Evolutionary conservation across 176 grass and related monocot genomes (phyloP).

Genomic region (Pontederia paniculata): DNA sequence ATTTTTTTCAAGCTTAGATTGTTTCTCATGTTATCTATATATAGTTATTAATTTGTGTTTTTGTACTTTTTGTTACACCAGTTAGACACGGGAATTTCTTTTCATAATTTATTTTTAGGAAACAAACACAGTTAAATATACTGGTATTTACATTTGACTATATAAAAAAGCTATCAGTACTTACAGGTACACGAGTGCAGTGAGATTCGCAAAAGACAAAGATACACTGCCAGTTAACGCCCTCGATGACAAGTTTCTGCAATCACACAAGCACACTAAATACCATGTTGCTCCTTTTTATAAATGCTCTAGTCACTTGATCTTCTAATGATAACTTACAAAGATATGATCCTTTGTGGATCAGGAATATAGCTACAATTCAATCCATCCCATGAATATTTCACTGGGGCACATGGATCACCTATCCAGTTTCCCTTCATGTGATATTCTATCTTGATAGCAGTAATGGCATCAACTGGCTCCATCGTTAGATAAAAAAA

Average conservation of each 20-base stretch:
- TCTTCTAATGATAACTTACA: slow-evolving; percentile 35
- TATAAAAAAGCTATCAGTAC: neutral
- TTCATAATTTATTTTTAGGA: neutral
- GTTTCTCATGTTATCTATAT: too few species aligned
- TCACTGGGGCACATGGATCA: slow-evolving; percentile 41
- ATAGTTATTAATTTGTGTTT: too few species aligned
- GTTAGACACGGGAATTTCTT: neutral
- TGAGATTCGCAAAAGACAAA: slow-evolving; percentile 27
- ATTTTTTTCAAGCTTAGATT: too few species aligned
- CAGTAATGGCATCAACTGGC: slow-evolving; percentile 40
- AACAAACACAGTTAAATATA: too few species aligned
- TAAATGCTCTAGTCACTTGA: neutral
- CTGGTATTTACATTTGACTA: neutral
- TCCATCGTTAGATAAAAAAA: neutral
- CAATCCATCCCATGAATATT: slow-evolving; percentile 37
- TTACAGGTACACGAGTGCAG: slow-evolving; percentile 32
- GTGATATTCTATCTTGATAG: slow-evolving; percentile 36
- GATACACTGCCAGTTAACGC: slow-evolving; percentile 37
- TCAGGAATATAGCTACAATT: slow-evolving; percentile 38
- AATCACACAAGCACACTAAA: neutral
- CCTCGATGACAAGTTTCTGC: slow-evolving; percentile 38
- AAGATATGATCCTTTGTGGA: slow-evolving; percentile 28
- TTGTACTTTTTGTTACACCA: too few species aligned
- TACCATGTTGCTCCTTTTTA: neutral
- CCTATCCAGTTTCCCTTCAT: slow-evolving; percentile 42